phyloP scores from a whole-genome alignment of 768 basidiomycete species.

The Auriculariales sp. region DNA sequence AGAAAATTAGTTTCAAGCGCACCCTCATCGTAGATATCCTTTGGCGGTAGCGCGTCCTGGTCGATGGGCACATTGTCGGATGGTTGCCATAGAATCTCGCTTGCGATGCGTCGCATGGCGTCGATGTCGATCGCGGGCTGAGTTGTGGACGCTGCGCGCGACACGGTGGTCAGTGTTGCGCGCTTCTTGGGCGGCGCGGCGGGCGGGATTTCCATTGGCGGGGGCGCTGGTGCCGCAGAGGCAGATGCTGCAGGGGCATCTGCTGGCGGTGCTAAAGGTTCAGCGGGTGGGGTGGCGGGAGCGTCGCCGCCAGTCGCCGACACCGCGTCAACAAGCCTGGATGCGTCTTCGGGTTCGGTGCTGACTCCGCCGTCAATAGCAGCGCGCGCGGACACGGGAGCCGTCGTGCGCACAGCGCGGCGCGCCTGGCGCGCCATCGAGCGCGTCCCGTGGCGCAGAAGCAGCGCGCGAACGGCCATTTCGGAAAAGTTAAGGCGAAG shows the following conservation, averaged over 20 bases:
- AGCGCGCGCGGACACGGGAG: too few species aligned
- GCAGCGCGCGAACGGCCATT: too few species aligned
- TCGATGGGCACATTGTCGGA: neutral
- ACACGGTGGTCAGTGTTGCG: neutral
- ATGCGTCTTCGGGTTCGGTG: too few species aligned
- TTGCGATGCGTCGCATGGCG: neutral
- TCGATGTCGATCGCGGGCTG: neutral
- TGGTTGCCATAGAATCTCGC: neutral
- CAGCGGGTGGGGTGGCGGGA: neutral
- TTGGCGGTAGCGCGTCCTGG: neutral
- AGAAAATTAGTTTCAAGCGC: neutral
- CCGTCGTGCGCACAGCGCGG: too few species aligned
- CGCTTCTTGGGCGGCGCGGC: neutral
- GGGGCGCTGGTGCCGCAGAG: neutral
- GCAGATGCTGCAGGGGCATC: neutral
- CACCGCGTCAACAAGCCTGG: slow-evolving; percentile 26
- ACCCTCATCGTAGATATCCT: slow-evolving; percentile 1
- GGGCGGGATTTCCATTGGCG: neutral
- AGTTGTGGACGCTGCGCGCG: neutral
- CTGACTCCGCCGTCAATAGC: too few species aligned
- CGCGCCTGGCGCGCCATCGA: too few species aligned
- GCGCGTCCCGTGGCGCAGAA: too few species aligned
- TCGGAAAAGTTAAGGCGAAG: too few species aligned
- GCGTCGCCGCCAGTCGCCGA: slow-evolving; percentile 46
- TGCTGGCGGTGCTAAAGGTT: neutral